A percentile compares a stretch with the other conserved stretches of the same genome.
phyloP scores from a whole-genome alignment of 192 early-diverging fungal genomes.

The Coemansia sp. region DNA sequence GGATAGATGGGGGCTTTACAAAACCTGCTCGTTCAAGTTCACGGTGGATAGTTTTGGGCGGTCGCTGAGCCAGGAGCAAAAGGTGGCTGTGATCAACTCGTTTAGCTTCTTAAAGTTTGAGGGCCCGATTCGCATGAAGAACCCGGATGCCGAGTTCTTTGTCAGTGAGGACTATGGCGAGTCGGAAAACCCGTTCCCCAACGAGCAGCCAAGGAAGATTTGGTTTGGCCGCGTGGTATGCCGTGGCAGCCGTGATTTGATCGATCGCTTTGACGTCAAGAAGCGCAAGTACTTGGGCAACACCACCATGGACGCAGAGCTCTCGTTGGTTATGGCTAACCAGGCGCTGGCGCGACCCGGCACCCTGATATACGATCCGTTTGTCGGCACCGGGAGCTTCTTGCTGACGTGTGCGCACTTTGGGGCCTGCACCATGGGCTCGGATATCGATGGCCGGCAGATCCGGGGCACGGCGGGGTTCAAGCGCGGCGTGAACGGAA shows the following conservation, averaged over 20 bases:
- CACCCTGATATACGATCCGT: constrained; percentile 88
- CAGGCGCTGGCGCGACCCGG: constrained; percentile 75
- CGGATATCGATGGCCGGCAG: constrained; percentile 98
- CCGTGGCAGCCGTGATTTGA: constrained; percentile 59
- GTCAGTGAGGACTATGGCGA: constrained; percentile 80
- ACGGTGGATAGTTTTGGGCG: constrained; percentile 70
- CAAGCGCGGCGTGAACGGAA: constrained; percentile 40
- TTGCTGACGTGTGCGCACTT: constrained; percentile 92
- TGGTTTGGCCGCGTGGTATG: constrained; percentile 75
- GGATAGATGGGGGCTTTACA: constrained; percentile 57
- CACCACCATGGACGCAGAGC: constrained; percentile 97
- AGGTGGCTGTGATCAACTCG: constrained; percentile 74
- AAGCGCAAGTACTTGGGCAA: constrained; percentile 93
- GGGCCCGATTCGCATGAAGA: constrained; percentile 81
- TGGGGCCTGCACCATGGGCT: constrained; percentile 85
- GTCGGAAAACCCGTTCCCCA: constrained; percentile 12
- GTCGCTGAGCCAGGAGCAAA: constrained; percentile 67
- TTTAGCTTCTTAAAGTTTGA: constrained; percentile 79
- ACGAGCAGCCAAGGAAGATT: constrained; percentile 30
- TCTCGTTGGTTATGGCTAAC: constrained; percentile 96
- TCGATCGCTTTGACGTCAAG: constrained; percentile 90
- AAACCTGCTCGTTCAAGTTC: constrained; percentile 67
- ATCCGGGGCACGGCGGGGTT: constrained; percentile 76
- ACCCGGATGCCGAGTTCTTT: constrained; percentile 69
- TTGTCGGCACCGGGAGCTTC: constrained; percentile 95